phyloP scores from a whole-genome alignment of 2,329 filamentous ascomycete species.

The Cercospora sp. region DNA sequence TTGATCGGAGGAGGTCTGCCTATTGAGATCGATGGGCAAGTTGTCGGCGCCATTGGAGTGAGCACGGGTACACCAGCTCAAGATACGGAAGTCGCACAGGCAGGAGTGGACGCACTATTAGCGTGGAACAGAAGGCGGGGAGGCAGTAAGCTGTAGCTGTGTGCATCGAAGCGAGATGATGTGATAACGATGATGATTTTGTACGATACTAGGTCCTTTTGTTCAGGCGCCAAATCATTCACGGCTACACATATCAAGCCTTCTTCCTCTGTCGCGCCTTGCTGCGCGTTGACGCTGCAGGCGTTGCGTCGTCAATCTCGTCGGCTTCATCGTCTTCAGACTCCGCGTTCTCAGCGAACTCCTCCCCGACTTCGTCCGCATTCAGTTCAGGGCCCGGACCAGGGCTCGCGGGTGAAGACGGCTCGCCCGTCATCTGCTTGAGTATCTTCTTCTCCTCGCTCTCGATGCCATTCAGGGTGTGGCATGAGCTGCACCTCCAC shows the following conservation, averaged over 20 bases:
- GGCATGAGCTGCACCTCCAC: constrained; percentile 89
- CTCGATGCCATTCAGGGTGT: constrained; percentile 75
- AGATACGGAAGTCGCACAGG: constrained; percentile 55
- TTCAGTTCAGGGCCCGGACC: constrained; percentile 1
- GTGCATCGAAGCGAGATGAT: not conserved
- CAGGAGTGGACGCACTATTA: constrained; percentile 53
- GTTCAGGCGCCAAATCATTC: not conserved
- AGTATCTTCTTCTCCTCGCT: constrained; percentile 74
- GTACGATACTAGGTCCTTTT: constrained; percentile 9
- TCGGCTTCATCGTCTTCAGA: constrained; percentile 28
- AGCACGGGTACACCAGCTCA: constrained; percentile 57
- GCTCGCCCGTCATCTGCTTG: constrained; percentile 54
- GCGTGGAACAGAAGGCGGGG: constrained; percentile 38
- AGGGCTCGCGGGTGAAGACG: constrained; percentile 16
- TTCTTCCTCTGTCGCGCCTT: constrained; percentile 45
- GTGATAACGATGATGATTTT: not conserved
- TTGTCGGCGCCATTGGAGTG: constrained; percentile 57
- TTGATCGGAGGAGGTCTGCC: constrained; percentile 57
- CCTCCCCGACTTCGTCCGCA: constrained; percentile 15
- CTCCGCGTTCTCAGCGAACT: constrained; percentile 29
- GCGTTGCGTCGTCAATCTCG: constrained; percentile 30
- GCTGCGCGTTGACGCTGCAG: constrained; percentile 44
- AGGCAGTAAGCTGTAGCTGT: constrained; percentile 41
- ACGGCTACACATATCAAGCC: constrained; percentile 22
- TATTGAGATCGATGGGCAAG: constrained; percentile 50